Evolutionary conservation across 805 yeast genomes (phyloP).

Genomic region (Candida suzukii): DNA sequence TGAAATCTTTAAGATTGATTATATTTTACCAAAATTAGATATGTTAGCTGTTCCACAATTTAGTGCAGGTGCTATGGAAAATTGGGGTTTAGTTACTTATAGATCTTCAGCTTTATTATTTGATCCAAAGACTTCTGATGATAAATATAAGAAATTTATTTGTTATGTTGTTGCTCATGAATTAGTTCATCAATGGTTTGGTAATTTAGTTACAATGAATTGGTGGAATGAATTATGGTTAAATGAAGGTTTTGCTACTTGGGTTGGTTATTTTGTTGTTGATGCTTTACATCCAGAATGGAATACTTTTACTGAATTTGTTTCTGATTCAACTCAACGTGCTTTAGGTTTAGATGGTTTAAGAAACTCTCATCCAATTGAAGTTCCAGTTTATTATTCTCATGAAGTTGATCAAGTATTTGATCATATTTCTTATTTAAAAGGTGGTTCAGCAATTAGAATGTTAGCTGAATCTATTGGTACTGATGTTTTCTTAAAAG

Average conservation of each 20-base stretch:
- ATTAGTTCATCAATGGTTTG: conserved; percentile 93
- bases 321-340: conserved; percentile 45
- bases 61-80: conserved; percentile 87
- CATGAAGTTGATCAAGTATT: conserved; percentile 77
- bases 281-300: conserved; percentile 70
- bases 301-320: conserved; percentile 65
- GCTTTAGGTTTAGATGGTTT: conserved; percentile 52
- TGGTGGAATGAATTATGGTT: conserved; percentile 94
- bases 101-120: conserved; percentile 51
- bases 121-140: conserved; percentile 39
- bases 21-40: conserved; percentile 82
- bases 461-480: conserved; percentile 75
- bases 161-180: conserved; percentile 83
- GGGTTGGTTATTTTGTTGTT: conserved; percentile 71
- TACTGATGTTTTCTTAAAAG: conserved; percentile 60
- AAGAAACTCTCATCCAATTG: conserved; percentile 72
- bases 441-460: conserved; percentile 71
- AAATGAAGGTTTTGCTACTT: conserved; percentile 87
- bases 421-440: conserved; percentile 75
- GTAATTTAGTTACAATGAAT: conserved; percentile 83
- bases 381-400: conserved; percentile 78
- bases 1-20: conserved; percentile 41
- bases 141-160: conserved; percentile 58
- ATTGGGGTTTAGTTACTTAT: conserved; percentile 78
- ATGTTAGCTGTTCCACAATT: conserved; percentile 75